Evolutionary conservation across 306 rosid species (phyloP), one percentile per base, ranked within the genome.

Genomic region (Cucurbita argyrosperma): DNA sequence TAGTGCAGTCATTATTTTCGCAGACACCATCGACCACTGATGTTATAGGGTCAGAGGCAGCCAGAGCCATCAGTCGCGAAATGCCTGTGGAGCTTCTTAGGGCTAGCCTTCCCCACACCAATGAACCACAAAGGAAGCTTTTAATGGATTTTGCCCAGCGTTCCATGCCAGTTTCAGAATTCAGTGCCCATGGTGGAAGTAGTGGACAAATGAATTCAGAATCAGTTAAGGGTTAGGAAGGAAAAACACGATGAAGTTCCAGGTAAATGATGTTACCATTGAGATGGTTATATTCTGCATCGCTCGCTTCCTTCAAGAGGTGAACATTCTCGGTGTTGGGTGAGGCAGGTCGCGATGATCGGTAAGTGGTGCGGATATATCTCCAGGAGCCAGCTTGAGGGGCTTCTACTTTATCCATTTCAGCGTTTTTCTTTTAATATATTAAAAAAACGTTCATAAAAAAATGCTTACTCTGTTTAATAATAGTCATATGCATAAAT

Each of bases 41-140:
- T 8, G 69, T 49, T 61, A 79, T 84, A 65, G 97, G 85, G 63
- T 35, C 92, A n/a, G 99, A 91, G 64, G 88, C 86, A 54, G 85
- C 92, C 51, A 85, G 82, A 82, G 87, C 97, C 42, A 85, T 95
- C 55, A 80, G 88, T 62, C 78, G 53, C 69, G 99, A 95, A 88
- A 88, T 95, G 97, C 99, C 99, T 6, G 96, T 95, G 78, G 99
- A 91, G 83, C 96, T 95, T 37, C 78, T 95, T 19, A 96, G 93
- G 7, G 96, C 99, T 4, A 91, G 99, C 80, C 89, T 95, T 78
- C 99, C 97, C 65, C 97, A 95, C 84, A 95, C 99, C 0, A 82
- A 91, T 74, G 99, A 88, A 54, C 86, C 77, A 52, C 99, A 95
- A 84, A 95, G 84, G 71, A 88, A 86, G 83, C 54, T 79, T 65